Evolutionary conservation across 2,329 filamentous ascomycete species (phyloP), one percentile per base, ranked within the genome.

Genomic region (Diaporthe vexans): DNA sequence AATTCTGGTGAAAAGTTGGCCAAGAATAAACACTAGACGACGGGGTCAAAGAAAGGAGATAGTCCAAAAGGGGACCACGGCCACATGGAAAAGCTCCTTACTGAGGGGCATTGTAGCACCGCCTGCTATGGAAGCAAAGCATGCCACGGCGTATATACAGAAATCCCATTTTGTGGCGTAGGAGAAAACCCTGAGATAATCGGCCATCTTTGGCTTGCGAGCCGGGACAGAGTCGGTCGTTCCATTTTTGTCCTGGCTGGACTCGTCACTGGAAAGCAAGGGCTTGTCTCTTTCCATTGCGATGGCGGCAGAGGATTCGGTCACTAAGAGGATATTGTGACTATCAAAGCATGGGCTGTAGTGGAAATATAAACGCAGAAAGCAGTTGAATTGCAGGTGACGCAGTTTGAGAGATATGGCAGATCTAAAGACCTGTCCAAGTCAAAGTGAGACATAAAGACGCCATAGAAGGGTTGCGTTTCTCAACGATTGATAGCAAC

Each of bases 51-150:
- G 8, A 51, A 11, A 51, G 24, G 13, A 10, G n/a, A 51, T 3
- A 46, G 43, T 19, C 4, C 15, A 46, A 46, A 46, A 46, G 7
- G 17, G 7, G 43, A 46, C 7, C 15, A 46, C 5, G 43, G 15
- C 17, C 15, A 46, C 15, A 7, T 19, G 2, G n/a, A 24, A 51
- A 63, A 46, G 24, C 8, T 46, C 8, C 58, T 46, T 63, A 63
- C 58, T 89, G 48, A 91, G 78, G 0, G 90, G 90, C 71, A 91
- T 82, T 0, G 89, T 91, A 33, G 87, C 81, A 67, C 89, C 89
- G 2, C 88, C 85, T 57, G 86, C 88, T 29, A 89, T 83, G 3
- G 88, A 88, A 29, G 88, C 86, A 40, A 89, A 3, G 17, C 83
- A 78, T 15, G 88, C 89, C 13, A 83, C 80, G 3, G 79, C 79